phyloP scores from a whole-genome alignment of 306 rosid species.

The Castanea mollissima region DNA sequence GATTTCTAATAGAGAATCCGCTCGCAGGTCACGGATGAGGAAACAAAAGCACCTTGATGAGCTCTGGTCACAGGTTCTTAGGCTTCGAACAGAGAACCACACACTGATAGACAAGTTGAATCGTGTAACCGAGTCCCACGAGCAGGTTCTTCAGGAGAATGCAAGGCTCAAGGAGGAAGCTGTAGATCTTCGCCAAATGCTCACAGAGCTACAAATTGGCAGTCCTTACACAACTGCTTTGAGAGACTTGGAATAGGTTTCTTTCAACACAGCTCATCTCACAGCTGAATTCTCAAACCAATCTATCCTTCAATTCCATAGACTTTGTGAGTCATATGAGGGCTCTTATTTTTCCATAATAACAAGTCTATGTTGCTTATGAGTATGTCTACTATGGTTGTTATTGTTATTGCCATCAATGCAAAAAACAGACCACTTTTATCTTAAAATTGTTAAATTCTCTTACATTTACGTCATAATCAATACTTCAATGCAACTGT shows the following conservation, averaged over 20 bases:
- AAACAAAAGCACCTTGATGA: slow-evolving; percentile 82
- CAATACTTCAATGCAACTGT: slow-evolving; percentile 17
- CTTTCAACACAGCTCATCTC: slow-evolving; percentile 49
- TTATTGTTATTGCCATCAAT: slow-evolving; percentile 25
- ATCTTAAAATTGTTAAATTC: slow-evolving; percentile 7
- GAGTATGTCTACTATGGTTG: slow-evolving; percentile 19
- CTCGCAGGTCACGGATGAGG: slow-evolving; percentile 83
- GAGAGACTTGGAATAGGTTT: slow-evolving; percentile 45
- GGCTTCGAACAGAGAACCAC: slow-evolving; percentile 67
- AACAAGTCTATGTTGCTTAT: slow-evolving; percentile 17
- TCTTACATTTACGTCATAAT: slow-evolving; percentile 12
- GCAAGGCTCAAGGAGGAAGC: slow-evolving; percentile 57
- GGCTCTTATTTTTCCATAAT: slow-evolving; percentile 21
- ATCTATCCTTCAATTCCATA: slow-evolving; percentile 29
- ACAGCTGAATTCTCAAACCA: slow-evolving; percentile 50
- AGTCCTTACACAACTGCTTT: slow-evolving; percentile 37
- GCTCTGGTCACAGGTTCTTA: slow-evolving; percentile 72
- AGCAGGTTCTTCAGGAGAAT: slow-evolving; percentile 56
- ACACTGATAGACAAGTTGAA: slow-evolving; percentile 53
- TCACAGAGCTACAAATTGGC: slow-evolving; percentile 45
- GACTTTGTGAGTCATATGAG: slow-evolving; percentile 29
- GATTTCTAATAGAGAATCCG: slow-evolving; percentile 88
- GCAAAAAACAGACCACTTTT: slow-evolving; percentile 18
- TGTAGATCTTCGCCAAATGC: slow-evolving; percentile 62
- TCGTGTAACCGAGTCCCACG: slow-evolving; percentile 55